phyloP scores from a whole-genome alignment of 2,329 filamentous ascomycete genomes.

The Alternaria dauci region DNA sequence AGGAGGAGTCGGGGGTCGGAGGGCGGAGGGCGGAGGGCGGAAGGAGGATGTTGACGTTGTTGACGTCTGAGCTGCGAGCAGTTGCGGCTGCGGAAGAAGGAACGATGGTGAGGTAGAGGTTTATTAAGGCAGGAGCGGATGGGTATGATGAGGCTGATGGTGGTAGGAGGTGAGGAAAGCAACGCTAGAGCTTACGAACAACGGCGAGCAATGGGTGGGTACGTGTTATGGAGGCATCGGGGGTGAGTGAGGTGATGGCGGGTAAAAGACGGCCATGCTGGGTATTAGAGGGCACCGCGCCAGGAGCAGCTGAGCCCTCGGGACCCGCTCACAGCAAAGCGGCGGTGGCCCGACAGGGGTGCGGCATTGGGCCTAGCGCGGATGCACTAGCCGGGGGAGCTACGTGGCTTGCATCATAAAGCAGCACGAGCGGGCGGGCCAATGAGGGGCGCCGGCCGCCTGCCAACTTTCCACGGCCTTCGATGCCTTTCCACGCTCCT shows the following conservation, averaged over 20 bases:
- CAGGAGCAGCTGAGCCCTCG: constrained; percentile 18
- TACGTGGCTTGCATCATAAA: constrained; percentile 25
- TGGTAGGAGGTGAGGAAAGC: constrained; percentile 14
- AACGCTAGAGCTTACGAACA: constrained; percentile 41
- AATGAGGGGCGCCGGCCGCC: constrained; percentile 21
- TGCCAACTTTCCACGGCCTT: constrained; percentile 28
- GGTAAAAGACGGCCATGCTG: constrained; percentile 28
- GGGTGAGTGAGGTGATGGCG: constrained; percentile 35
- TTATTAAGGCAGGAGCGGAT: constrained; percentile 29
- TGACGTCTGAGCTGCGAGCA: constrained; percentile 29
- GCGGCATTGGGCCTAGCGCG: constrained; percentile 4
- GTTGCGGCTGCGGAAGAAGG: constrained; percentile 39
- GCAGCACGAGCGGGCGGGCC: constrained; percentile 19
- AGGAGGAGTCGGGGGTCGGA: constrained; percentile 18
- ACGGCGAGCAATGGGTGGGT: constrained; percentile 34
- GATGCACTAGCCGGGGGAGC: neutral
- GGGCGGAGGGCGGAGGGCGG: constrained; percentile 19
- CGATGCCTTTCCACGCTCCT: constrained; percentile 18
- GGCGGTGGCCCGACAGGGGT: constrained; percentile 27
- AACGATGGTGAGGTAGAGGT: constrained; percentile 38
- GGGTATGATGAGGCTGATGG: neutral
- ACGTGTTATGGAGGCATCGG: constrained; percentile 43
- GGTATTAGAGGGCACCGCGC: constrained; percentile 24
- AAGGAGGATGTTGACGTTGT: constrained; percentile 24
- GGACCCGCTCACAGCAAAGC: constrained; percentile 15